Percentiles rank a stretch among this genome's conserved stretches.
phyloP scores from a whole-genome alignment of 2,329 filamentous ascomycete species.

The Fusarium udum region DNA sequence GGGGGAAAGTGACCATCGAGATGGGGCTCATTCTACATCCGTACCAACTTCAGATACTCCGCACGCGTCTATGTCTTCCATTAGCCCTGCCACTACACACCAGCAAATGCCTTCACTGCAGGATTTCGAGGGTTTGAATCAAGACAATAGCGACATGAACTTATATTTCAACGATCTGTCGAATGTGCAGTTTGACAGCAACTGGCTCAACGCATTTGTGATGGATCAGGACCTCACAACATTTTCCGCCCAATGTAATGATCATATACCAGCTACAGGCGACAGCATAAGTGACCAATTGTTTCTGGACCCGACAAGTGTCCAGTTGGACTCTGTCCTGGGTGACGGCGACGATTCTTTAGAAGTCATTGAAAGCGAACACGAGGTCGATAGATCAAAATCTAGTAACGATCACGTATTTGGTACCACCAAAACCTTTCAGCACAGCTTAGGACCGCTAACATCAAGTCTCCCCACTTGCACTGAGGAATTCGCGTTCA shows the following conservation, averaged over 20 bases:
- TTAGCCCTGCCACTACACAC: background rate
- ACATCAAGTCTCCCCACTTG: background rate
- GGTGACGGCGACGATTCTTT: background rate
- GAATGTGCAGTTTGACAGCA: background rate
- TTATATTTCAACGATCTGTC: background rate
- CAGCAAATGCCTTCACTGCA: background rate
- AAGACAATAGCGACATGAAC: background rate
- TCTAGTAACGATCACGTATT: background rate
- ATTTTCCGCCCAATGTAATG: background rate
- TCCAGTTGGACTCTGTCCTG: background rate
- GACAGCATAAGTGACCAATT: background rate
- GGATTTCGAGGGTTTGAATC: background rate
- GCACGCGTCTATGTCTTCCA: background rate
- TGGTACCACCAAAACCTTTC: background rate
- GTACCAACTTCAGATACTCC: background rate
- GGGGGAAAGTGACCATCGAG: too few species aligned
- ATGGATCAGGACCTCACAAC: background rate
- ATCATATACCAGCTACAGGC: background rate
- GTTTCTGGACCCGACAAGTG: background rate
- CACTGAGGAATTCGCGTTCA: background rate
- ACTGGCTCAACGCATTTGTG: background rate
- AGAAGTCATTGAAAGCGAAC: background rate
- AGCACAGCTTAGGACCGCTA: background rate
- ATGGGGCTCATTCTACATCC: too few species aligned
- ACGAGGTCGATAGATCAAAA: background rate